phyloP scores from a whole-genome alignment of 768 basidiomycete species.

The Tylopilus sp. region DNA sequence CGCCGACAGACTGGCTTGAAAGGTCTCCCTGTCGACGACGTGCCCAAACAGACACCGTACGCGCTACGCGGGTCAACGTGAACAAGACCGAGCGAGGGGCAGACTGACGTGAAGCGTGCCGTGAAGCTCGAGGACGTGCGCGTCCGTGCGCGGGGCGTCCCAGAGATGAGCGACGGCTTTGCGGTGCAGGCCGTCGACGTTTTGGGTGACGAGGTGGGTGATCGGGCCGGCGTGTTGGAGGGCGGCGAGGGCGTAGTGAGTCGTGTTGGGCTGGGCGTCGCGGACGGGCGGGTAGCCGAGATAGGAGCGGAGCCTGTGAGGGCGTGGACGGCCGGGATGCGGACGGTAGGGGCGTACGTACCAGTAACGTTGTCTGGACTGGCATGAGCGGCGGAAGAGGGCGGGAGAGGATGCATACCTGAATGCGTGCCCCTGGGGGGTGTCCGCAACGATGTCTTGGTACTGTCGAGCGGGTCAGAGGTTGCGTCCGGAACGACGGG shows the following conservation, averaged over 20 bases:
- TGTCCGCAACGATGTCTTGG: conserved; percentile 76
- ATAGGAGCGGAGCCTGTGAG: conserved; percentile 61
- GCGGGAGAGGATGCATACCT: conserved; percentile 43
- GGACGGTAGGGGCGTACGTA: conserved; percentile 24
- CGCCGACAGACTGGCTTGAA: conserved; percentile 69
- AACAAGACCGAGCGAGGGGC: no score
- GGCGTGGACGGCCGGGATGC: no score
- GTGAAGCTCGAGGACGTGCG: conserved; percentile 76
- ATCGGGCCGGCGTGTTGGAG: conserved; percentile 67
- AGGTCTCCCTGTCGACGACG: conserved; percentile 56
- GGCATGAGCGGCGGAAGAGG: conserved; percentile 1
- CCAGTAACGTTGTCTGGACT: conserved; percentile 80
- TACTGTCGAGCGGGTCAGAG: conserved; percentile 43
- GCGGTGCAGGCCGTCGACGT: conserved; percentile 93
- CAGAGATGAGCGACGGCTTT: conserved; percentile 59
- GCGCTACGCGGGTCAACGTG: conserved; percentile 30
- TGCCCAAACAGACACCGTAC: conserved; percentile 81
- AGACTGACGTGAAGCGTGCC: conserved; percentile 75
- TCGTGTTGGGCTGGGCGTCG: conserved; percentile 82
- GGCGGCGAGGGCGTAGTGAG: conserved; percentile 83
- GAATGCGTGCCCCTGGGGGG: conserved; percentile 64
- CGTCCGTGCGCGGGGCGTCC: conserved; percentile 34
- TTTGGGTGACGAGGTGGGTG: conserved; percentile 72
- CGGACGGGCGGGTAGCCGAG: conserved; percentile 85
- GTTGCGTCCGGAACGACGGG: no score